A percentile compares a stretch with the other conserved stretches of the same genome.
Conservation (phyloP, 139 green algal species). For the Trebouxia sp. region DNA sequence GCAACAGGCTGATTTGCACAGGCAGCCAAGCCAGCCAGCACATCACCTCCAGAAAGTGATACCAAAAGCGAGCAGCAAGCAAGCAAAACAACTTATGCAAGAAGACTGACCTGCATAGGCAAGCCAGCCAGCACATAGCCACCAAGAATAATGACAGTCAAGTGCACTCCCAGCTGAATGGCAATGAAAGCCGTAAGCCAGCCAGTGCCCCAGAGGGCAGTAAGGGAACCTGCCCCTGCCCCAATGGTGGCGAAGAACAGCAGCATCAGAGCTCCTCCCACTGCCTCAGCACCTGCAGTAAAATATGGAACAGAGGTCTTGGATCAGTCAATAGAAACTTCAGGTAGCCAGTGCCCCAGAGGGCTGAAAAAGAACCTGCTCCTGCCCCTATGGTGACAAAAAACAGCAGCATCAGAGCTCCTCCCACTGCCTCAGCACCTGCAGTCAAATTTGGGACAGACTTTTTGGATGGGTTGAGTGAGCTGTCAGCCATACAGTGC, state of each 20-base stretch:
- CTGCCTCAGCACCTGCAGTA: slow-evolving; percentile 35
- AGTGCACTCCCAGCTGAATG: slow-evolving; percentile 51
- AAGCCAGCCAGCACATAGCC: slow-evolving; percentile 10
- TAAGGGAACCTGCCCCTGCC: slow-evolving; percentile 54
- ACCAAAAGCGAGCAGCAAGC: not conserved
- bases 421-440: slow-evolving; percentile 51
- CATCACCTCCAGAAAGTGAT: too few species aligned
- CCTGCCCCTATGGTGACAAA: slow-evolving; percentile 79
- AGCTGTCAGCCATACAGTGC: slow-evolving; percentile 35
- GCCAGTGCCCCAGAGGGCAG: slow-evolving; percentile 39
- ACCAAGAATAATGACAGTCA: slow-evolving; percentile 36
- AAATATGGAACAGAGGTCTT: not conserved
- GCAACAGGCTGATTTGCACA: too few species aligned
- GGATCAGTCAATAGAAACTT: not conserved
- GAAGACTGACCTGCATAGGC: slow-evolving; percentile 16
- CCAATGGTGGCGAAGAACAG: slow-evolving; percentile 87
- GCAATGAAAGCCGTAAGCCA: slow-evolving; percentile 55
- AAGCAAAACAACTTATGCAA: not conserved
- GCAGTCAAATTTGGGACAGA: not conserved
- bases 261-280: slow-evolving; percentile 66
- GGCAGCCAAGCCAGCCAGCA: too few species aligned
- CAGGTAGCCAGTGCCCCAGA: slow-evolving; percentile 44
- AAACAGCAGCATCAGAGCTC: slow-evolving; percentile 73
- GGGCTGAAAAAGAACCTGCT: slow-evolving; percentile 49
- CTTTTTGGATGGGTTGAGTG: not conserved